phyloP scores from a whole-genome alignment of 495 filamentous ascomycete species.

The Aspergillus heteromorphus region DNA sequence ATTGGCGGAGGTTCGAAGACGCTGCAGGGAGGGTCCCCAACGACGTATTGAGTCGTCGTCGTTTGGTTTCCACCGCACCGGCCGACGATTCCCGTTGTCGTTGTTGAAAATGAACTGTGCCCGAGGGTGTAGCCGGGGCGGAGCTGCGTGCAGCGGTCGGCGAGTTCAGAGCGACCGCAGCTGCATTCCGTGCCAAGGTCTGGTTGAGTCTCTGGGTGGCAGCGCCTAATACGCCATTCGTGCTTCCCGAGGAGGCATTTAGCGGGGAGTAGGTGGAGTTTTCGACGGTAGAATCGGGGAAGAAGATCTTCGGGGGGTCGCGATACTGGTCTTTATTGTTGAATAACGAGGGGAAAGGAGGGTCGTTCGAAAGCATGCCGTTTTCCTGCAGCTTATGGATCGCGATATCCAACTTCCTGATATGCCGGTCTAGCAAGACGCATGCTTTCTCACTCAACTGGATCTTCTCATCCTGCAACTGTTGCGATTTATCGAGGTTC shows the following conservation, averaged over 20 bases:
- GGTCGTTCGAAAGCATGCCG: slow-evolving; percentile 70
- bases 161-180: slow-evolving; percentile 18
- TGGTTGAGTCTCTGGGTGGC: slow-evolving; percentile 46
- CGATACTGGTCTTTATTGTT: slow-evolving; percentile 53
- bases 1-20: slow-evolving; percentile 73
- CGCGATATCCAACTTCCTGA: slow-evolving; percentile 79
- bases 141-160: slow-evolving; percentile 40
- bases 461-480: slow-evolving; percentile 84
- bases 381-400: slow-evolving; percentile 79
- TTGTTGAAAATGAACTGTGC: slow-evolving; percentile 55
- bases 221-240: slow-evolving; percentile 33
- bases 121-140: slow-evolving; percentile 62
- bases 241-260: slow-evolving; percentile 39
- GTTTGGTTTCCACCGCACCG: slow-evolving; percentile 66
- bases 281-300: slow-evolving; percentile 37
- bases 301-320: slow-evolving; percentile 49
- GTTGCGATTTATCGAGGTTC: slow-evolving; percentile 63
- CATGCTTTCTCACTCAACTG: slow-evolving; percentile 71
- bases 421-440: slow-evolving; percentile 77
- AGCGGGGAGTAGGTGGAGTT: slow-evolving; percentile 36
- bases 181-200: slow-evolving; percentile 24
- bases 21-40: slow-evolving; percentile 61
- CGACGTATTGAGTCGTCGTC: slow-evolving; percentile 62
- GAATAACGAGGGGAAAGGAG: slow-evolving; percentile 73
- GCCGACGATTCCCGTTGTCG: slow-evolving; percentile 72